These are phyloP conservation scores for Trichoderma arundinaceum DNA, from an alignment of 2,329 filamentous ascomycete species.

Conservation along the genomic window DNA sequence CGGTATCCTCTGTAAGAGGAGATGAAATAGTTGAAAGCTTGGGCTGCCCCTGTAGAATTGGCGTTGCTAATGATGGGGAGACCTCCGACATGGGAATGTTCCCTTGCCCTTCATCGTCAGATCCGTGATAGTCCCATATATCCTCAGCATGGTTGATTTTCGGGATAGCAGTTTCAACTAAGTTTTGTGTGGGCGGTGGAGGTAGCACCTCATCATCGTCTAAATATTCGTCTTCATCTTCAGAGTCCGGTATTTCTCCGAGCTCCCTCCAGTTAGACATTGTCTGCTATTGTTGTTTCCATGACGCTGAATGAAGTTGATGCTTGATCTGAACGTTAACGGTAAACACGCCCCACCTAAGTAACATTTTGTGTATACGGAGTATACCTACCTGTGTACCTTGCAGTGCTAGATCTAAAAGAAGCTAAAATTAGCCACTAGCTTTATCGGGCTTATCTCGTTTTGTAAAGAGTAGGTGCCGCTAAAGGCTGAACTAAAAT, in stretches of 20 bases:
- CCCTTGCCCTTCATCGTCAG: slow-evolving; percentile 39
- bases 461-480: too few relatives aligned
- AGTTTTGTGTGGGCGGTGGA: neutral
- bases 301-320: neutral
- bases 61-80: neutral
- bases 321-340: neutral
- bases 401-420: too few relatives aligned
- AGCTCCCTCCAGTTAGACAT: slow-evolving; percentile 58
- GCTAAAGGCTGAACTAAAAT: too few relatives aligned
- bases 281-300: slow-evolving; percentile 29
- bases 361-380: too few relatives aligned
- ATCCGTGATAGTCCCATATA: slow-evolving; percentile 36
- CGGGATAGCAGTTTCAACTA: neutral
- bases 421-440: too few relatives aligned
- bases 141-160: neutral
- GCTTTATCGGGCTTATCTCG: too few relatives aligned
- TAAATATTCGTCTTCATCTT: slow-evolving; percentile 54
- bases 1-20: neutral
- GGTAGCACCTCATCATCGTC: slow-evolving; percentile 39
- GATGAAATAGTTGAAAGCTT: neutral
- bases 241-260: slow-evolving; percentile 58
- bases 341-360: slow-evolving; percentile 4
- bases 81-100: neutral
- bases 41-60: neutral
- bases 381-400: neutral